Base-by-base conservation (phyloP, 164 flowering plant genomes). In the Aristolochia fimbriata region DNA sequence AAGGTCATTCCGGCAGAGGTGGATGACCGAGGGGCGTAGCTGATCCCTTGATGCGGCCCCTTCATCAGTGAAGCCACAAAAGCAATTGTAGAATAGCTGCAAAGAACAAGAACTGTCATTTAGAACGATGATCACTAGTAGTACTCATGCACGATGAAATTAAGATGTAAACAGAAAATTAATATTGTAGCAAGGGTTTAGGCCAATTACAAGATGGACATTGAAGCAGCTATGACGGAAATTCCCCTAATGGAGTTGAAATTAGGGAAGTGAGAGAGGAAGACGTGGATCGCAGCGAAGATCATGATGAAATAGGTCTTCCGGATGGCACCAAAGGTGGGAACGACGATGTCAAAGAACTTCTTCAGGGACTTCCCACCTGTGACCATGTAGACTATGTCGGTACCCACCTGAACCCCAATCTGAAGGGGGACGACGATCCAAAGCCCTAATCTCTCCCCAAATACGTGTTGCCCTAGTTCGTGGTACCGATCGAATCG, bases 331-430 rank as follows among this genome's bases (percentile, higher is more conserved):
- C 74, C 70, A 77, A 75, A 77, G 22, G 50, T 57, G 10, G 56
- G 20, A 59, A 79, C 73, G 13, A 76, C 77, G 17, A 65, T 61
- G 14, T 71, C 74, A 65, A 80, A 82, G 58, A 81, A 71, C 51
- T 83, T 86, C 70, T 86, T 62, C 62, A 83, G 60, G 0, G 83
- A 86, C 48, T 68, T 75, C 0, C 91, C 91, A 8, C 86, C 91
- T 0, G 87, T 83, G 20, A 83, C 79, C 85, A 83, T 86, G 71
- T 83, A 83, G 0, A 82, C 85, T 6, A 83, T 86, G 72, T 76
- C 46, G 2, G 72, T 77, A 4, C 85, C 86, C 14, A 82, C 71
- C 61, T 86, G 83, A 12, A 77, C 82, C n/a, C n/a, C n/a, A 37
- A 78, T 66, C 17, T 83, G 90, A 45, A 76, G 85, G 0, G 86